These are phyloP conservation scores for Candida sanyaensis DNA, from an alignment of 1,139 yeast genomes.

Conservation along the genomic window DNA sequence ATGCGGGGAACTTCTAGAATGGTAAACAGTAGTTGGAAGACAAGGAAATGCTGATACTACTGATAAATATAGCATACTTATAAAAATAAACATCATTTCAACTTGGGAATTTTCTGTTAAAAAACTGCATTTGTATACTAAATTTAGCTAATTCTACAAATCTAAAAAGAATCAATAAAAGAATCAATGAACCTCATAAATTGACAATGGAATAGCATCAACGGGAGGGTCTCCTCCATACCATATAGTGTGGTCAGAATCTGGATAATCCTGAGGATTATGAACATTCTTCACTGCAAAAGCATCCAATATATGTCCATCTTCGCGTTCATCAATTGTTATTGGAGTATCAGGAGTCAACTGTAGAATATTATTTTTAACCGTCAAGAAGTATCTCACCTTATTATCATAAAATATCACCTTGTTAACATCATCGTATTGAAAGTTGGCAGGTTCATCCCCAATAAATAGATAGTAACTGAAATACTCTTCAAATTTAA, in stretches of 20 bases:
- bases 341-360: slow-evolving; percentile 4
- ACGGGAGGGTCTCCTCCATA: slow-evolving; percentile 3
- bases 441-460: not conserved
- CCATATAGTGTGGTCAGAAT: not conserved
- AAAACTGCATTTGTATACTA: too few relatives aligned
- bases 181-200: not conserved
- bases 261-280: not conserved
- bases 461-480: not conserved
- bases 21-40: too few relatives aligned
- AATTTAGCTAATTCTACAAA: too few relatives aligned
- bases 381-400: slow-evolving; percentile 2
- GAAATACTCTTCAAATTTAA: not conserved
- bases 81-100: too few relatives aligned
- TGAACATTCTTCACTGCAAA: not conserved
- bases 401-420: slow-evolving; percentile 5
- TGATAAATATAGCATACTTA: too few relatives aligned
- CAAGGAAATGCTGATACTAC: too few relatives aligned
- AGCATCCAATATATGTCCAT: slow-evolving; percentile 2
- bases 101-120: too few relatives aligned
- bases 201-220: slow-evolving; percentile 4
- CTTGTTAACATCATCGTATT: slow-evolving; percentile 1
- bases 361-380: slow-evolving; percentile 5
- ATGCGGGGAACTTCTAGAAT: too few relatives aligned
- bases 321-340: not conserved
- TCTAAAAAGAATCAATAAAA: not conserved